Base-by-base conservation (phyloP, 441 rosid genomes). In the Pelargonium cotyledonis region DNA sequence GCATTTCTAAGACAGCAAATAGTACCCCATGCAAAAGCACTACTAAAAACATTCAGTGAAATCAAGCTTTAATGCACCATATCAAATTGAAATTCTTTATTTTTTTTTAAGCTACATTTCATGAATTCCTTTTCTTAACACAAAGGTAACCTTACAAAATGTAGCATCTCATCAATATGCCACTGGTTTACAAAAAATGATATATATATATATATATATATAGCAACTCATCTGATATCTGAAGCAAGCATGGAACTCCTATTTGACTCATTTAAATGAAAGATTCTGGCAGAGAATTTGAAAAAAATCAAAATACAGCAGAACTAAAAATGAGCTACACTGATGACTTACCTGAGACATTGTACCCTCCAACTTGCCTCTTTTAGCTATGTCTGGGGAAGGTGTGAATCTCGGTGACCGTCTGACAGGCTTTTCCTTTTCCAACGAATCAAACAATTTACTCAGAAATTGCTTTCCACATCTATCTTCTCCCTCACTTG, bases 291-390 rank as follows among this genome's bases (percentile, higher is more conserved):
- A 58, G 63, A 58, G 31, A 60, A 60, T 60, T 1, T 14, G 14
- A 9, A 60, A 21, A 26, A 1, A 26, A 26, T 26, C 29, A 26
- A 26, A 26, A 60, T 23, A 60, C 8, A 60, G 38, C 64, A 60
- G 38, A 58, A 21, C 35, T 3, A 19, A 58, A 21, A 58, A 44
- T 10, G 35, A 58, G 29, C 63, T 19, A 58, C 35, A 58, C 6
- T 19, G 23, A n/a, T 58, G 63, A 10, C 64, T 26, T 31, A 60
- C 64, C 64, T 60, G 64, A 60, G 64, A 38, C 35, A 23, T 21
- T 60, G 26, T 26, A 60, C 7, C 15, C 64, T 60, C 64, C 64
- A 60, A 23, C 10, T 10, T 60, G 64, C 35, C 64, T 8, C n/a
- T 23, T 60, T 23, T n/a, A 60, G 15, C 62, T 57, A 29, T 11